Conservation (phyloP, 108 stramenopile species). For the Skeletonema potamos region DNA sequence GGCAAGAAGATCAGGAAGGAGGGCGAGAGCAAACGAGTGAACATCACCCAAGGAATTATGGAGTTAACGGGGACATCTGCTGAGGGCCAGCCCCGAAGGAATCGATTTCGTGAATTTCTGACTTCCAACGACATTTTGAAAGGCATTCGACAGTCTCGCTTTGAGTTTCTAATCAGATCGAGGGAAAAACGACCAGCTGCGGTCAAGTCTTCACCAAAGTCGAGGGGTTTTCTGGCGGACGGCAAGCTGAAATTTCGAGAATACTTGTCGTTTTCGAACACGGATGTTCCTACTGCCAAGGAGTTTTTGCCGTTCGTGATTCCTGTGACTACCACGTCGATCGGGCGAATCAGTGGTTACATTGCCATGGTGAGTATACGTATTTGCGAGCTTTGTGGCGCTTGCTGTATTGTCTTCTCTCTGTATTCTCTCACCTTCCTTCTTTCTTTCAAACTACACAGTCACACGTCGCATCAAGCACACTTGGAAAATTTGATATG, state of each 20-base stretch:
- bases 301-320: conserved; percentile 65
- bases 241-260: conserved; percentile 14
- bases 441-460: no score
- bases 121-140: neutral
- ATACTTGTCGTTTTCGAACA: conserved; percentile 9
- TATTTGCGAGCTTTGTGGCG: no score
- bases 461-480: conserved; percentile 61
- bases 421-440: no score
- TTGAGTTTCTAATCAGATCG: neutral
- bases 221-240: conserved; percentile 32
- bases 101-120: conserved; percentile 23
- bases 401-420: no score
- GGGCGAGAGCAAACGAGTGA: conserved; percentile 19
- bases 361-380: conserved; percentile 59
- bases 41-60: conserved; percentile 63
- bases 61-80: conserved; percentile 56
- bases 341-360: conserved; percentile 68
- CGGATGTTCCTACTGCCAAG: conserved; percentile 25
- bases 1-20: neutral
- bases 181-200: neutral
- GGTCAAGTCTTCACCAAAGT: conserved; percentile 8
- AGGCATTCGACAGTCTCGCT: neutral
- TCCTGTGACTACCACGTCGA: conserved; percentile 69
- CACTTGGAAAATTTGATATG: conserved; percentile 64
- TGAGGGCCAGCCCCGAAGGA: conserved; percentile 37